Conservation (phyloP, 495 filamentous ascomycete species). For the Aspergillus asperescens region DNA sequence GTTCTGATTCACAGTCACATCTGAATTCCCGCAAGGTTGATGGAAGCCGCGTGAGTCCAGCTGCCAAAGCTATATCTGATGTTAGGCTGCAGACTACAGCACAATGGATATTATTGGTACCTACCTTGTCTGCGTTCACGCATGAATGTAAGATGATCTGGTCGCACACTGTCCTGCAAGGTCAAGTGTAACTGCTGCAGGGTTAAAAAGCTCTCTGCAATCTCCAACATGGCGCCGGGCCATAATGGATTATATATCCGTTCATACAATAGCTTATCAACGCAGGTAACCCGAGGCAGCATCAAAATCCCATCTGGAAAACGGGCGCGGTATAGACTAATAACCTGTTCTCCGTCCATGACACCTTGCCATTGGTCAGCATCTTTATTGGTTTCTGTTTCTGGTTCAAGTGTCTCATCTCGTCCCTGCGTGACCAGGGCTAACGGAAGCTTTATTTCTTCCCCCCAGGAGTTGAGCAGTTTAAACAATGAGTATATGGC, state of each 20-base stretch:
- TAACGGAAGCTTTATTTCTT: background rate
- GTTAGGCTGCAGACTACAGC: background rate
- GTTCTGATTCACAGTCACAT: background rate
- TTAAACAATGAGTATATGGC: background rate
- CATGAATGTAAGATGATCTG: background rate
- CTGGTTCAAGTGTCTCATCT: background rate
- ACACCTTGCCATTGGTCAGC: background rate
- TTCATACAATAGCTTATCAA: background rate
- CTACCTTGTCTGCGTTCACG: slow-evolving; percentile 5
- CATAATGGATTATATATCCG: background rate
- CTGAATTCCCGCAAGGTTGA: background rate
- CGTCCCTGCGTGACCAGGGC: background rate
- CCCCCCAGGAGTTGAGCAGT: background rate
- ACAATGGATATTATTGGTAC: background rate
- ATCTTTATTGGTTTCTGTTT: background rate
- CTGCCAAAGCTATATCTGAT: background rate
- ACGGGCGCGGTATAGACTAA: background rate
- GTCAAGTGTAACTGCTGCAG: background rate
- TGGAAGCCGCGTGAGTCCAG: background rate
- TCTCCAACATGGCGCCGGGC: background rate
- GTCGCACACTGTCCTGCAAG: background rate
- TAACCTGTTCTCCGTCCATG: background rate
- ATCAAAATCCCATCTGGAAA: background rate
- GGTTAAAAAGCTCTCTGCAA: background rate
- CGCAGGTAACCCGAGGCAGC: background rate